phyloP scores from a whole-genome alignment of 129 eudicot species.

The Saussurea involucrata region DNA sequence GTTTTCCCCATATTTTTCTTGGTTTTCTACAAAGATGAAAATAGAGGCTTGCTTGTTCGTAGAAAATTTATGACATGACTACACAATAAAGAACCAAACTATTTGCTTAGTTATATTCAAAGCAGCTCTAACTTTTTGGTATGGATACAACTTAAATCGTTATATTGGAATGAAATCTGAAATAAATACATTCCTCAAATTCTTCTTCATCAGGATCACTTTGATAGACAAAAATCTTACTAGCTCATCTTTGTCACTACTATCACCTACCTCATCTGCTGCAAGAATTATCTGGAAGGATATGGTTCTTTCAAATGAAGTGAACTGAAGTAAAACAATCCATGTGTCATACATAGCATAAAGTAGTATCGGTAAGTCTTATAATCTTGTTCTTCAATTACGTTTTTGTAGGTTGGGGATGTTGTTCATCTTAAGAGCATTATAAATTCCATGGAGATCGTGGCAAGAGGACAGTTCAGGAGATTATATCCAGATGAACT shows the following conservation, averaged over 20 bases:
- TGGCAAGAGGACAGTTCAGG: no score
- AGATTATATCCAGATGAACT: no score
- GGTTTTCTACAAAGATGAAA: conserved; percentile 33
- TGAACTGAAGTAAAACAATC: background rate
- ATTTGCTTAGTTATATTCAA: background rate
- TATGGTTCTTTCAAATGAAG: background rate
- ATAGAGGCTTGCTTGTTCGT: background rate
- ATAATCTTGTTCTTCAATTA: no score
- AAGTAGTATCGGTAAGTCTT: no score
- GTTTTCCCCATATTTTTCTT: conserved; percentile 87
- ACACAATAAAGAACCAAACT: background rate
- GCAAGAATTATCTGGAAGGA: conserved; percentile 60
- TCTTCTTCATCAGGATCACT: conserved; percentile 89
- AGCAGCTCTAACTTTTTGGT: background rate
- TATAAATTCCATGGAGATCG: no score
- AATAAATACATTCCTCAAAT: conserved; percentile 57
- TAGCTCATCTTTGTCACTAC: conserved; percentile 78
- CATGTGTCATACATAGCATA: no score
- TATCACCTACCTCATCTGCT: conserved; percentile 75
- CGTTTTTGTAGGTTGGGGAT: no score
- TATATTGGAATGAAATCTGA: background rate
- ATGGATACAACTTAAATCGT: background rate
- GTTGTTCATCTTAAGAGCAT: no score
- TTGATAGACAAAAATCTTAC: conserved; percentile 67
- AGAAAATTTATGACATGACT: background rate